Conservation (phyloP, 257 asterid genomes). For the Rauvolfia tetraphylla region DNA sequence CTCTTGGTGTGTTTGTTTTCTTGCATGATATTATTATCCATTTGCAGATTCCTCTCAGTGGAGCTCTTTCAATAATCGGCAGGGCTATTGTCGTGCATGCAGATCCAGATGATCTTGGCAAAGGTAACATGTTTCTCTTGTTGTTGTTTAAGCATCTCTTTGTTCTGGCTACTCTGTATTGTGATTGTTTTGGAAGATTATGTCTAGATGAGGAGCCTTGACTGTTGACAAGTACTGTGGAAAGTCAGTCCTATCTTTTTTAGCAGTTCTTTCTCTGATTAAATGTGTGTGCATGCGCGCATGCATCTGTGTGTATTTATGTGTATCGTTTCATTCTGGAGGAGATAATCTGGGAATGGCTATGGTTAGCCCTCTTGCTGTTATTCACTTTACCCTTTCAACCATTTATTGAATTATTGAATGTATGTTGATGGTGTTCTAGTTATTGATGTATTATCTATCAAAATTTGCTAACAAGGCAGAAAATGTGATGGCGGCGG, state of each 20-base stretch:
- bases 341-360: too few relatives aligned
- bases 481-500: too few relatives aligned
- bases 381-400: too few relatives aligned
- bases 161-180: not conserved
- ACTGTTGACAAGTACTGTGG: not conserved
- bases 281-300: too few relatives aligned
- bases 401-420: too few relatives aligned
- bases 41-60: constrained; percentile 71
- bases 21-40: not conserved
- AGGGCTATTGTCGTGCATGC: constrained; percentile 94
- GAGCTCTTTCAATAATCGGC: constrained; percentile 75
- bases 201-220: not conserved
- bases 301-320: too few relatives aligned
- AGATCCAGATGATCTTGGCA: constrained; percentile 95
- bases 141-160: not conserved
- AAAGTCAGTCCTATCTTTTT: not conserved
- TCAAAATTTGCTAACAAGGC: not conserved
- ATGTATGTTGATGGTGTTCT: not conserved
- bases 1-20: not conserved
- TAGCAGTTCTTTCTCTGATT: too few relatives aligned
- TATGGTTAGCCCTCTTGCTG: too few relatives aligned
- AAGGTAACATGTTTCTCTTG: constrained; percentile 34
- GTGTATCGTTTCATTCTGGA: too few relatives aligned
- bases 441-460: not conserved
- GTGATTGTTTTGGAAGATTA: not conserved